These are phyloP conservation scores for Atkinsonella texensis DNA, from an alignment of 2,329 filamentous ascomycete genomes.

Conservation along the genomic window DNA sequence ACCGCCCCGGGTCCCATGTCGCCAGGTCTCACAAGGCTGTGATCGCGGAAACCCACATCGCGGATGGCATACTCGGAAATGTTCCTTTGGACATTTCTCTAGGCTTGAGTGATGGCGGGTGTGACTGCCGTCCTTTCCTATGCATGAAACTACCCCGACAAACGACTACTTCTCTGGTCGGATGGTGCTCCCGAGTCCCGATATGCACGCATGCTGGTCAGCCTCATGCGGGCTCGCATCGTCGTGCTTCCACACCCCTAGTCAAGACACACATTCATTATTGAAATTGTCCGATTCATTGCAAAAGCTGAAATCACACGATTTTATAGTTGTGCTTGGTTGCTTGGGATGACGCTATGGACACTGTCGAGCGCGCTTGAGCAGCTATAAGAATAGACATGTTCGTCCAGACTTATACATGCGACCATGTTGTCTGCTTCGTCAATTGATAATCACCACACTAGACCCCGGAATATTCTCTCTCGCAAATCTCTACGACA, in stretches of 20 bases:
- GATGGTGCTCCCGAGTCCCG: neutral
- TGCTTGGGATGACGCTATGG: neutral
- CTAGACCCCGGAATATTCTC: too few relatives aligned
- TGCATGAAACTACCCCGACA: neutral
- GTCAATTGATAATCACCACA: neutral
- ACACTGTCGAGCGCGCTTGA: neutral
- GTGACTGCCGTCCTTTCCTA: neutral
- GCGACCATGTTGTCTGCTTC: neutral
- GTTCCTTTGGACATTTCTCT: neutral
- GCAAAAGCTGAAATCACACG: neutral
- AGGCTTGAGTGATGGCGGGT: neutral
- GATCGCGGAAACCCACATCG: neutral
- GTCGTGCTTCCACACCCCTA: neutral
- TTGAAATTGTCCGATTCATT: neutral
- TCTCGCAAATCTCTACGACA: neutral
- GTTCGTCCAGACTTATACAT: neutral
- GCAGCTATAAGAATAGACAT: neutral
- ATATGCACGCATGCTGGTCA: neutral
- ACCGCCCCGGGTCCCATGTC: neutral
- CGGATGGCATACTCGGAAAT: neutral
- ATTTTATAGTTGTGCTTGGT: neutral
- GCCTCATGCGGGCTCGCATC: neutral
- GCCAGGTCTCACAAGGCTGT: neutral
- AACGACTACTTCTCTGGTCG: neutral
- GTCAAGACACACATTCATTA: neutral